These are phyloP conservation scores for Phytopythium oedochilum DNA, from an alignment of 352 stramenopile species.

Conservation along the genomic window DNA sequence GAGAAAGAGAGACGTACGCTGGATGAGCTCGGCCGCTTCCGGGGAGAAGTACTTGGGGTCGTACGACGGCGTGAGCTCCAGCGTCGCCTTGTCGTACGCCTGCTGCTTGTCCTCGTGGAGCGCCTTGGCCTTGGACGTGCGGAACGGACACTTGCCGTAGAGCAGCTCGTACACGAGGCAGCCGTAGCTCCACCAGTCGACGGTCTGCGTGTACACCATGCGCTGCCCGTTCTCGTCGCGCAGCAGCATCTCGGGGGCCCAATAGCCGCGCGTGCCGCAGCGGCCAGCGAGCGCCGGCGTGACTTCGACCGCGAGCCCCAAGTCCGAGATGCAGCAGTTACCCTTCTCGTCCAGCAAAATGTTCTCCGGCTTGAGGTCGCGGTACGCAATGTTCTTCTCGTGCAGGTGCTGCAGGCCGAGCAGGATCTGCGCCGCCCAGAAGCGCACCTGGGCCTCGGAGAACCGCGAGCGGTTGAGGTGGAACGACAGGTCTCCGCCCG, in stretches of 20 bases:
- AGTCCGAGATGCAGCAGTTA: constrained; percentile 94
- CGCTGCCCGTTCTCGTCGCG: constrained; percentile 89
- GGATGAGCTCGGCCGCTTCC: constrained; percentile 69
- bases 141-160: constrained; percentile 95
- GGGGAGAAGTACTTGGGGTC: constrained; percentile 80
- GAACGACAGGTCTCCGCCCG: constrained; percentile 94
- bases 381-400: constrained; percentile 88
- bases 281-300: constrained; percentile 78
- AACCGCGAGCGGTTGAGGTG: constrained; percentile 70
- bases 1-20: constrained; percentile 34
- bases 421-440: constrained; percentile 80
- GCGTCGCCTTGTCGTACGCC: constrained; percentile 77
- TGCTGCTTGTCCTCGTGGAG: constrained; percentile 90
- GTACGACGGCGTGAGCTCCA: constrained; percentile 73
- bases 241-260: constrained; percentile 96
- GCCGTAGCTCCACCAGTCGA: constrained; percentile 98
- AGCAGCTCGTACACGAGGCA: constrained; percentile 97
- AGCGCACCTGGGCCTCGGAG: constrained; percentile 67
- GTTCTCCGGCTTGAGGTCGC: constrained; percentile 89
- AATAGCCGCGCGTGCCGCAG: constrained; percentile 86
- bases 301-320: constrained; percentile 95
- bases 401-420: constrained; percentile 82
- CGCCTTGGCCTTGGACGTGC: constrained; percentile 91
- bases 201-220: constrained; percentile 91
- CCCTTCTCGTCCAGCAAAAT: constrained; percentile 92